A percentile compares a stretch with the other conserved stretches of the same genome.
Conservation (phyloP, 2,329 filamentous ascomycete genomes). For the Fusarium lyarnte region DNA sequence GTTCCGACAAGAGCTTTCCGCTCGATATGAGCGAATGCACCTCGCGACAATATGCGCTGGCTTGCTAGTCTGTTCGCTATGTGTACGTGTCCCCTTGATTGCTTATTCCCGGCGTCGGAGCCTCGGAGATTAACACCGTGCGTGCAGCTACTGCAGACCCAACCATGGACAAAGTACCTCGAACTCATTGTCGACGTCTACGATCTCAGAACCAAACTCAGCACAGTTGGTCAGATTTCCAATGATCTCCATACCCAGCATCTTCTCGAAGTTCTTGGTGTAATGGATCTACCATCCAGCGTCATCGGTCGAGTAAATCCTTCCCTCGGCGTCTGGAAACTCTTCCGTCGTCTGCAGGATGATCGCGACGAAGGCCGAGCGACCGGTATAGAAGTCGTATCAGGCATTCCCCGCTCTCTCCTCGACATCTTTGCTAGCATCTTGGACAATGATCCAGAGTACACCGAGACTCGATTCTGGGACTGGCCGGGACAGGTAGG, state of each 20-base stretch:
- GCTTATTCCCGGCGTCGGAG: not conserved
- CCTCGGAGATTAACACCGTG: not conserved
- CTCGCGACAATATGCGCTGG: slow-evolving; percentile 33
- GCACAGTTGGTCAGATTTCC: slow-evolving; percentile 4
- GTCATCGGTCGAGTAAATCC: slow-evolving; percentile 26
- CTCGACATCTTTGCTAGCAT: slow-evolving; percentile 35
- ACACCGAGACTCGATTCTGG: slow-evolving; percentile 34
- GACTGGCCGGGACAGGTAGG: slow-evolving; percentile 35
- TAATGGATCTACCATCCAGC: slow-evolving; percentile 37
- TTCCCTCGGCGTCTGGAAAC: slow-evolving; percentile 37
- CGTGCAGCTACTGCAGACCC: slow-evolving; percentile 33
- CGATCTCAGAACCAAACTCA: slow-evolving; percentile 21
- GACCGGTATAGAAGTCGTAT: slow-evolving; percentile 26
- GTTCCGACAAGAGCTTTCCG: slow-evolving; percentile 33
- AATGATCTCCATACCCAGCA: slow-evolving; percentile 26
- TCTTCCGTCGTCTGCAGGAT: slow-evolving; percentile 32
- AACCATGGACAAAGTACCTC: slow-evolving; percentile 38
- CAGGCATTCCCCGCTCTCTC: slow-evolving; percentile 33
- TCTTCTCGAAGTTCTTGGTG: slow-evolving; percentile 34
- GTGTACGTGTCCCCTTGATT: slow-evolving; percentile 20
- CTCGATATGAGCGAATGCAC: slow-evolving; percentile 32
- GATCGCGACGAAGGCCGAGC: slow-evolving; percentile 10
- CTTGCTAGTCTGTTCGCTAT: slow-evolving; percentile 34
- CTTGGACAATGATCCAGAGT: slow-evolving; percentile 33
- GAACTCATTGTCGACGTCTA: slow-evolving; percentile 38